phyloP scores from a whole-genome alignment of 1,284 basidiomycete species.

The Heterobasidion occidentale region DNA sequence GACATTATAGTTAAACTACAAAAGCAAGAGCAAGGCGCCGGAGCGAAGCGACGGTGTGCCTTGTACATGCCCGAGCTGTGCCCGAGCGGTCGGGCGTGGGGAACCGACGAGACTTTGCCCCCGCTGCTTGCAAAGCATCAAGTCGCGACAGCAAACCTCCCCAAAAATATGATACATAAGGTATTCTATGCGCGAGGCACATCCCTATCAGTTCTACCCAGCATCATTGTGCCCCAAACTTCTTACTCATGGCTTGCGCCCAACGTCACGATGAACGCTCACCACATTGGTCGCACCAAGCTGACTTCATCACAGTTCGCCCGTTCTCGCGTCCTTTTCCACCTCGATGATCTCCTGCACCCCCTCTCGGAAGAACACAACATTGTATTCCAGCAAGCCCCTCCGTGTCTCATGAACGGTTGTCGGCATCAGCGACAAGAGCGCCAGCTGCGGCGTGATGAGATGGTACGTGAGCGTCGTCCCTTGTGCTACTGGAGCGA shows the following conservation, averaged over 20 bases:
- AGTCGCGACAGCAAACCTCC: no score
- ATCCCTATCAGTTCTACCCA: no score
- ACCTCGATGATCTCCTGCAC: conserved; percentile 71
- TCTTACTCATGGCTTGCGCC: neutral
- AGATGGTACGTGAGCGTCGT: conserved; percentile 85
- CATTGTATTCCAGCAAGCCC: conserved; percentile 89
- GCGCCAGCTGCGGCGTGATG: conserved; percentile 73
- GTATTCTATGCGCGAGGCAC: no score
- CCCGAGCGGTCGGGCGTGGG: no score
- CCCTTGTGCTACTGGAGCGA: conserved; percentile 54
- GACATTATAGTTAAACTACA: no score
- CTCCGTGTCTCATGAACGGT: conserved; percentile 71
- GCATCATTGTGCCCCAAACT: neutral
- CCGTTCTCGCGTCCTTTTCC: conserved; percentile 44
- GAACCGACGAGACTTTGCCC: no score
- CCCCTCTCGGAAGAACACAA: conserved; percentile 80
- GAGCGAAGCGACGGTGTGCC: no score
- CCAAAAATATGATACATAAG: no score
- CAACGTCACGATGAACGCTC: neutral
- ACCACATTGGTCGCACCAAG: neutral
- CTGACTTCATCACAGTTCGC: neutral
- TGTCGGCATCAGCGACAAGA: conserved; percentile 78
- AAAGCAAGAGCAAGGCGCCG: no score
- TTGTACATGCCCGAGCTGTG: neutral
- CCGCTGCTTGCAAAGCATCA: no score